Evolutionary conservation across 495 filamentous ascomycete genomes (phyloP).

Genomic region (Aspergillus funiculosus): DNA sequence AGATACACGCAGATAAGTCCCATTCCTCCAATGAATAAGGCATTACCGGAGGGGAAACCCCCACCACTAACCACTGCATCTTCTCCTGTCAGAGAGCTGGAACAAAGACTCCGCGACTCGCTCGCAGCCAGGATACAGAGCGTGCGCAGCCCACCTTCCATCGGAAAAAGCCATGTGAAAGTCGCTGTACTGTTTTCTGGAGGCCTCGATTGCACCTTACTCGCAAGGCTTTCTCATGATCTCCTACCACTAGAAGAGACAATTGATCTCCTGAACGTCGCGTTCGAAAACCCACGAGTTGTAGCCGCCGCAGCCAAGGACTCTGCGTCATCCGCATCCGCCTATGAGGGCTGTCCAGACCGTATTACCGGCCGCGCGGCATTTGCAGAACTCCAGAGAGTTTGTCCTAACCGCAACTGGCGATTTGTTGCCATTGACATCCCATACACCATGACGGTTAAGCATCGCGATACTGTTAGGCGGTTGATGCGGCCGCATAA

Average conservation of each 20-base stretch:
- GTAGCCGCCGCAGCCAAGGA: conserved; percentile 39
- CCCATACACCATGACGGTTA: conserved; percentile 66
- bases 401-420: conserved; percentile 72
- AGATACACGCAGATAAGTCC: conserved; percentile 54
- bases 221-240: conserved; percentile 81
- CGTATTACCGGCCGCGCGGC: conserved; percentile 77
- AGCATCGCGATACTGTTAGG: conserved; percentile 63
- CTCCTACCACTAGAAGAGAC: conserved; percentile 58
- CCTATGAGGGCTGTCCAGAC: conserved; percentile 84
- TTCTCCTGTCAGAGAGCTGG: conserved; percentile 50
- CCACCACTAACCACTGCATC: conserved; percentile 43
- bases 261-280: conserved; percentile 91
- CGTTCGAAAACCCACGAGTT: conserved; percentile 88
- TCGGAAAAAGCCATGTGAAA: conserved; percentile 38
- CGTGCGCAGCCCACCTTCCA: conserved; percentile 52
- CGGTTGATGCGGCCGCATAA: conserved; percentile 85
- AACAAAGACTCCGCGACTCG: conserved; percentile 55
- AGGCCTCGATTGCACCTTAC: conserved; percentile 83
- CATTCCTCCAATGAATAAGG: conserved; percentile 59
- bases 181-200: conserved; percentile 90
- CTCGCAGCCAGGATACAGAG: conserved; percentile 59
- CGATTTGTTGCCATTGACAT: conserved; percentile 80
- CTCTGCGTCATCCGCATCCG: conserved; percentile 23
- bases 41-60: conserved; percentile 34
- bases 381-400: conserved; percentile 60